Percentiles rank a stretch among this genome's conserved stretches.
These are phyloP conservation scores for Acer yangbiense DNA, from an alignment of 345 rosid genomes.

Conservation along the genomic window DNA sequence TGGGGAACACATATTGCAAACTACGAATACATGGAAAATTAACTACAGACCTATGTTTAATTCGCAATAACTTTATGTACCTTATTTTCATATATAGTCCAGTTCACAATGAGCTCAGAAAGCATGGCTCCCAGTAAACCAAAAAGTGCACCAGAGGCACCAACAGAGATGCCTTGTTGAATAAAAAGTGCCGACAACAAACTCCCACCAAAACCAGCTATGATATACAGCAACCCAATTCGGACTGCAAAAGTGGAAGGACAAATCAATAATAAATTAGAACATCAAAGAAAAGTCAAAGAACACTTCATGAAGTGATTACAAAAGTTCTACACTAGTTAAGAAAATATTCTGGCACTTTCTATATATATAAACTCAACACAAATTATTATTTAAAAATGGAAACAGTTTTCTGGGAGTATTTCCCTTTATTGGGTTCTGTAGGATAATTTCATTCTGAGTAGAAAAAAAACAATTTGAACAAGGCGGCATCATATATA, in stretches of 20 bases:
- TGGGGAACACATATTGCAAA: constrained; percentile 4
- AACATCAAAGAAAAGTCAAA: neutral
- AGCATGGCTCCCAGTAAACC: constrained; percentile 98
- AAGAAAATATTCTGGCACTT: neutral
- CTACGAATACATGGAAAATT: neutral
- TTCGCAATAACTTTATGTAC: constrained; percentile 28
- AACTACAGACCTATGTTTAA: neutral
- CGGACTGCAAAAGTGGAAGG: constrained; percentile 52
- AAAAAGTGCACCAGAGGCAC: constrained; percentile 98
- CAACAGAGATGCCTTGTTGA: constrained; percentile 80
- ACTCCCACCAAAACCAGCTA: constrained; percentile 94
- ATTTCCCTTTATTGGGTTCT: neutral
- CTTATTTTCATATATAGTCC: constrained; percentile 95
- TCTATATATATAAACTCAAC: neutral
- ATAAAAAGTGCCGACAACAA: constrained; percentile 82
- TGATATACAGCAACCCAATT: constrained; percentile 75
- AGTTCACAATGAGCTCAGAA: constrained; percentile 89
- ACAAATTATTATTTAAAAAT: neutral
- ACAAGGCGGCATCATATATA: neutral
- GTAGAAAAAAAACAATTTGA: neutral
- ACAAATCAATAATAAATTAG: constrained; percentile 15
- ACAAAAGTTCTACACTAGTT: constrained; percentile 5
- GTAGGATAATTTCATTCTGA: neutral
- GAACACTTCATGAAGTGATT: neutral
- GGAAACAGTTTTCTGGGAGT: neutral